phyloP scores from a whole-genome alignment of 2,329 filamentous ascomycete genomes.

The Colletotrichum camelliae region DNA sequence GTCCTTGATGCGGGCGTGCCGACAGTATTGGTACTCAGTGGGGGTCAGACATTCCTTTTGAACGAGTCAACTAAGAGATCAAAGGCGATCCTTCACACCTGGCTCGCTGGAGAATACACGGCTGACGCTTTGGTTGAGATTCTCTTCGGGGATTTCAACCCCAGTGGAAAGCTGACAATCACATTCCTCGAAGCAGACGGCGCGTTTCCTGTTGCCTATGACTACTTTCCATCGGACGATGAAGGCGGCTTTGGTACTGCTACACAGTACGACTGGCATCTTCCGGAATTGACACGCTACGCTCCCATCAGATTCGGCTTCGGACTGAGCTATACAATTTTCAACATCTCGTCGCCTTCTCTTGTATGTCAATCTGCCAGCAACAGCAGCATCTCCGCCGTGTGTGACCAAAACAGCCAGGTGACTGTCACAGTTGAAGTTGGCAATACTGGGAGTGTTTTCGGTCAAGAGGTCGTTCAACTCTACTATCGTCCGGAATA shows the following conservation, averaged over 20 bases:
- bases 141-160: constrained; percentile 67
- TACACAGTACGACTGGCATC: constrained; percentile 57
- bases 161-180: constrained; percentile 45
- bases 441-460: constrained; percentile 48
- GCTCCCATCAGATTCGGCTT: constrained; percentile 64
- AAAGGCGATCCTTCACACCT: constrained; percentile 65
- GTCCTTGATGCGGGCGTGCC: constrained; percentile 34
- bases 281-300: constrained; percentile 41
- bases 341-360: constrained; percentile 50
- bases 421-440: constrained; percentile 51
- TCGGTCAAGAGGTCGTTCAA: constrained; percentile 39
- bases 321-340: constrained; percentile 70
- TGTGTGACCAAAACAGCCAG: neutral
- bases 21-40: constrained; percentile 32
- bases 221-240: constrained; percentile 68
- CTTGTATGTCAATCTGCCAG: neutral
- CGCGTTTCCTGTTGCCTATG: constrained; percentile 67
- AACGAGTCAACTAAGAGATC: constrained; percentile 36
- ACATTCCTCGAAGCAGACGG: constrained; percentile 52
- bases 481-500: constrained; percentile 46
- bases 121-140: constrained; percentile 68
- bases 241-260: constrained; percentile 62
- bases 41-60: constrained; percentile 36
- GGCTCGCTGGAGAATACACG: constrained; percentile 69
- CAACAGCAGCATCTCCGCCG: constrained; percentile 32